Evolutionary conservation across 176 grass and related monocot genomes (phyloP).

Genomic region (Triticum aestivum): DNA sequence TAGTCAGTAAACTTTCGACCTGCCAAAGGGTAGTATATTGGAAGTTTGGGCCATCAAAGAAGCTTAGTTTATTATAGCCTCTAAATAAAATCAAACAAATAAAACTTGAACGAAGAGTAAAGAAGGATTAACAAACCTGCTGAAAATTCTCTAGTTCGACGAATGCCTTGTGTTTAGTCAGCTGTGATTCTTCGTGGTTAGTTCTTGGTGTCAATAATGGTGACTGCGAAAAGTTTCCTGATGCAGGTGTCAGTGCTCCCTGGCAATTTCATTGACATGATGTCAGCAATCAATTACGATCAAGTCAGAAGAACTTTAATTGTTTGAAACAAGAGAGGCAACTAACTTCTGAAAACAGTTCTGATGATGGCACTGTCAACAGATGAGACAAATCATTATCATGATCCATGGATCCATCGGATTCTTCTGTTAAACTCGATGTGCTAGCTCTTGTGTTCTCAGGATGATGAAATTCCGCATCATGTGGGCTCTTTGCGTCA

Average conservation of each 20-base stretch:
- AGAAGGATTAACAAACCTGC: conserved; percentile 51
- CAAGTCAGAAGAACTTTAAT: conserved; percentile 18
- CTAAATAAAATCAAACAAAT: neutral
- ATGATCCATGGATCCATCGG: conserved; percentile 31
- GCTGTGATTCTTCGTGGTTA: conserved; percentile 63
- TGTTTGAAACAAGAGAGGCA: conserved; percentile 10
- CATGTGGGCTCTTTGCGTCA: conserved; percentile 3
- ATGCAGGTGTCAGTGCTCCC: conserved; percentile 37
- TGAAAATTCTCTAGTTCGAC: conserved; percentile 85
- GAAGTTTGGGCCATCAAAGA: neutral
- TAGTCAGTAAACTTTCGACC: conserved; percentile 61
- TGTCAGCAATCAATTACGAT: conserved; percentile 16
- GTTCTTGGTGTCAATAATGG: conserved; percentile 67
- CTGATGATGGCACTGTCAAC: conserved; percentile 33
- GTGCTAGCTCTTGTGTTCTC: conserved; percentile 33
- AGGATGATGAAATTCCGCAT: conserved; percentile 6
- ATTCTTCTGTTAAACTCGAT: conserved; percentile 37
- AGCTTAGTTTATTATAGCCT: neutral
- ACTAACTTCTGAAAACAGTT: conserved; percentile 62
- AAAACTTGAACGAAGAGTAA: neutral
- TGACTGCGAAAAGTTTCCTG: conserved; percentile 67
- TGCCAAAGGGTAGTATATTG: conserved; percentile 36
- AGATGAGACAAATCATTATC: conserved; percentile 30
- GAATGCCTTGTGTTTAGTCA: conserved; percentile 62
- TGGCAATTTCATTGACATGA: conserved; percentile 29